Evolutionary conservation across 306 rosid genomes (phyloP), one percentile per base, ranked within the genome.

Genomic region (Carpinus fangiana): DNA sequence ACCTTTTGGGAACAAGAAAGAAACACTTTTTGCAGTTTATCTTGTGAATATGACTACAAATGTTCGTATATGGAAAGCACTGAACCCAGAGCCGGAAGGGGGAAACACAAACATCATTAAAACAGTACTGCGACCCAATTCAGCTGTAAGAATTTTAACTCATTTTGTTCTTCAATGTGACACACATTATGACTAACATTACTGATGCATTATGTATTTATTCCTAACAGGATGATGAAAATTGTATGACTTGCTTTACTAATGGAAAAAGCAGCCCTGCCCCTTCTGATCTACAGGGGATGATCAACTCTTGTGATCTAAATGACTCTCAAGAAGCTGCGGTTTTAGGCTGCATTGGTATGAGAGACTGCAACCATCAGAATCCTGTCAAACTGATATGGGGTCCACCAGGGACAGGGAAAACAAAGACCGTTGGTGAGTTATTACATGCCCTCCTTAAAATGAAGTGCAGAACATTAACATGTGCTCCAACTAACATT

Each of bases 391-490:
- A 80, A 74, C 12, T 80, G 18, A 80, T 80, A 66, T 80, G 83
- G 83, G 83, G 88, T 4, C 88, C 86, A 47, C 88, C 86, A 0
- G 82, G 80, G 61, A 80, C 83, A 0, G 83, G 83, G 12, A 80
- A 80, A 52, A 80, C 83, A 2, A 74, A 16, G 48, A 66, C 75
- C 0, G 71, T 80, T 3, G 79, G 75, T 62, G n/a, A 68, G 34
- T 51, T 80, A 0, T 60, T 85, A 10, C 21, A 17, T 14, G 17
- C 51, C 14, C 53, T 74, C 48, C 31, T 54, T 8, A 80, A 31
- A 21, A 13, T 80, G 45, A 74, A 74, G 52, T 67, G 79, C 66
- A 80, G 62, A 56, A 66, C 83, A 66, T 68, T 80, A 14, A 66
- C 79, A 45, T 80, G 83, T 60, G 79, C 86, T 46, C 83, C 83